These are phyloP conservation scores for Rhodosporidiobolus odoratus DNA, from an alignment of 768 basidiomycete species.

Conservation along the genomic window DNA sequence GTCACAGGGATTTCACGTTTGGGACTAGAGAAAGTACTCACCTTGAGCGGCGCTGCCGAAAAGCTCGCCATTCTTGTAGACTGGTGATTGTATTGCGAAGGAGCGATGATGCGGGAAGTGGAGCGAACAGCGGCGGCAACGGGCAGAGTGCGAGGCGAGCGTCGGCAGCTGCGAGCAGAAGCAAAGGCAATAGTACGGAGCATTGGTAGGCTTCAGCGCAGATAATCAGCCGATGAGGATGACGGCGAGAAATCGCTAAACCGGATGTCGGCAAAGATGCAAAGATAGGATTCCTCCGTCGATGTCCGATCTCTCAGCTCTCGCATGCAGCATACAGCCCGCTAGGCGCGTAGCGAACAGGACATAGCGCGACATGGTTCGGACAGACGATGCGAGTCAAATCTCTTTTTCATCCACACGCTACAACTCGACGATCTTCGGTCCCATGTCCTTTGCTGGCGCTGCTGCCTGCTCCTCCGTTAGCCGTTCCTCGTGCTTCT, in stretches of 20 bases:
- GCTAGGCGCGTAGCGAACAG: too few relatives aligned
- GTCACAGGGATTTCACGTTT: too few relatives aligned
- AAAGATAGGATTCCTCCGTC: too few relatives aligned
- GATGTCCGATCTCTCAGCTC: too few relatives aligned
- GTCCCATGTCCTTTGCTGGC: too few relatives aligned
- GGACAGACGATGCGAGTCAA: too few relatives aligned
- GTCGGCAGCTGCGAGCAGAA: background rate
- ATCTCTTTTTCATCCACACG: background rate
- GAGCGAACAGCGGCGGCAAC: background rate
- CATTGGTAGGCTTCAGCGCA: background rate
- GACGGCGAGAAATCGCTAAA: background rate
- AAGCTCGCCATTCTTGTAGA: background rate
- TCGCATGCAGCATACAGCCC: too few relatives aligned
- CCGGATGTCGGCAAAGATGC: too few relatives aligned
- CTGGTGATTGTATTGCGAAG: background rate
- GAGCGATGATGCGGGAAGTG: background rate
- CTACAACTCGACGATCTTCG: constrained; percentile 29
- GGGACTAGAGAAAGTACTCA: background rate
- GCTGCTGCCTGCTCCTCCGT: background rate
- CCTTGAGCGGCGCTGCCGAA: constrained; percentile 2
- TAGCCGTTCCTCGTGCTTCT: background rate
- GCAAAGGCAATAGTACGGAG: background rate
- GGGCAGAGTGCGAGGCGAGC: background rate
- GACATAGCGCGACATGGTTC: too few relatives aligned
- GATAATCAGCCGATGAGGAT: background rate